Evolutionary conservation across 1,139 yeast species (phyloP), one percentile per base, ranked within the genome.

Genomic region (Torulaspora pretoriensis): DNA sequence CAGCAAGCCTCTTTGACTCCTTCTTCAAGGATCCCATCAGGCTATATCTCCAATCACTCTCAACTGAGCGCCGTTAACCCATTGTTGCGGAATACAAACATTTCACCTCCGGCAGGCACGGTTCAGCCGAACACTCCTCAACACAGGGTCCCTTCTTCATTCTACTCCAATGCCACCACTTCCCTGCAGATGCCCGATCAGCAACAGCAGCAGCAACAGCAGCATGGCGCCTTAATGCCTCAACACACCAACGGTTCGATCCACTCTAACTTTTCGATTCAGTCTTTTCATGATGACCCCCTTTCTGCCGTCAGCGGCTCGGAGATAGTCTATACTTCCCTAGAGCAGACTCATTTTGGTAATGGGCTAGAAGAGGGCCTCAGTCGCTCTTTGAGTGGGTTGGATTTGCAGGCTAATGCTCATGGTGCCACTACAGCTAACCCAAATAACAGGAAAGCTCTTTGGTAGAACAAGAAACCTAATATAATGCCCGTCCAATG

Each of bases 1-100:
- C 63, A 54, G 39, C 63, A 57, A 32, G 52, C 57, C 26, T 44
- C 57, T 16, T 43, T 59, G n/a, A 59, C 65, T 2, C 59, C 63
- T 26, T 59, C 65, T 19, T 52, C 65, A 16, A 56, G 67, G 45
- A 61, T 63, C 26, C 67, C 67, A 13, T 61, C 67, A 2, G 67
- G 67, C 35, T 63, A 61, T 43, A 48, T 57, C 10, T 54, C 64
- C 5, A 58, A 55, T 28, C 55, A 55, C 28, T 52, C 61, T 14
- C 59, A 57, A 30, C 42, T 59, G 37, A 61, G 53, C 38, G 43
- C 49, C 27, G 46, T 52, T 13, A 63, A 64, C 36, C 65, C 67
- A 5, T 45, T 64, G 43, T 40, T 64, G 42, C 59, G 68, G 50
- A 61, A 59, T 31, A 49, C 57, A 4, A 54, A 54, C n/a, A 49